Conservation (phyloP, 2,329 filamentous ascomycete species). For the Trichoderma sp. region DNA sequence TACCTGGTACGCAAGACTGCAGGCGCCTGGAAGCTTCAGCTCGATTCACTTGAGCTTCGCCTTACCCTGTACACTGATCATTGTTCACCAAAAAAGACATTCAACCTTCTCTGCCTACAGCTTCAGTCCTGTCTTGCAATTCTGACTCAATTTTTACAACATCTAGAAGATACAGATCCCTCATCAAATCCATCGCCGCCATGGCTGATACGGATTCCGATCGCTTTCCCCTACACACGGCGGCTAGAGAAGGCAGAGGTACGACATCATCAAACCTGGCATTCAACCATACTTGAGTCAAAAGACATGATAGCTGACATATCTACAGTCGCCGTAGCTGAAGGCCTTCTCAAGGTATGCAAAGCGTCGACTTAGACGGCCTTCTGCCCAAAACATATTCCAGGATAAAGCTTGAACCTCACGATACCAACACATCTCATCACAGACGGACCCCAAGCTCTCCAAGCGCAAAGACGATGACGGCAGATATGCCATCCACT, state of each 20-base stretch:
- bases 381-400: neutral
- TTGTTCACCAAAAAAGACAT: neutral
- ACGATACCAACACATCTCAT: neutral
- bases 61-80: conserved; percentile 2
- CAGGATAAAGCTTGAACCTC: neutral
- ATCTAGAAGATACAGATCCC: neutral
- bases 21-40: conserved; percentile 7
- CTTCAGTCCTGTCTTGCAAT: neutral
- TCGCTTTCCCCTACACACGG: conserved; percentile 84
- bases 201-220: conserved; percentile 47
- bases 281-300: too few species aligned
- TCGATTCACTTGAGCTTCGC: neutral
- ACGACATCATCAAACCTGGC: conserved; percentile 33
- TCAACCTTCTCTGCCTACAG: neutral
- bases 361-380: neutral
- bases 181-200: neutral
- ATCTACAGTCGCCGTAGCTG: conserved; percentile 64
- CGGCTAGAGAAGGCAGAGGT: conserved; percentile 83
- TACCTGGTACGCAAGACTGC: conserved; percentile 18
- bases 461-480: conserved; percentile 76
- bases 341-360: conserved; percentile 55
- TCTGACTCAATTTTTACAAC: too few species aligned
- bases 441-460: conserved; percentile 76
- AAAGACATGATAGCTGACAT: too few species aligned
- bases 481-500: conserved; percentile 88